Percentiles rank a stretch among this genome's conserved stretches.
Evolutionary conservation across 2,329 filamentous ascomycete species (phyloP).

Genomic region (Pseudocercospora ulei): DNA sequence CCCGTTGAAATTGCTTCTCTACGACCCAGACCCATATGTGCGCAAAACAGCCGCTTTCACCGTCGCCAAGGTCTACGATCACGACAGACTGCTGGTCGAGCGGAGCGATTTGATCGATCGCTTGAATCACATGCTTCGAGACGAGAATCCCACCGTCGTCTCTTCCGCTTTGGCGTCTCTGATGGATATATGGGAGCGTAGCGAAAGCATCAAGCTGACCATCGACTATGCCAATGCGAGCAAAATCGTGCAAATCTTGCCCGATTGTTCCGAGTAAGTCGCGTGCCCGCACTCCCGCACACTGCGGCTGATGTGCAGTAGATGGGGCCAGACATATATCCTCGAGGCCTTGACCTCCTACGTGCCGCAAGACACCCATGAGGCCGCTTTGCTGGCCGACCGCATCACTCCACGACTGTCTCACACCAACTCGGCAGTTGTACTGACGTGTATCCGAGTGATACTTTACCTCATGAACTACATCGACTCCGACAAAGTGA

Average conservation of each 20-base stretch:
- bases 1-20: constrained; percentile 70
- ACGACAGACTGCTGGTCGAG: constrained; percentile 84
- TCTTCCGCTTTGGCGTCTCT: constrained; percentile 82
- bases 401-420: constrained; percentile 90
- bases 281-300: constrained; percentile 9
- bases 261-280: constrained; percentile 90
- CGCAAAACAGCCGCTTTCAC: constrained; percentile 94
- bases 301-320: constrained; percentile 35
- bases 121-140: constrained; percentile 77
- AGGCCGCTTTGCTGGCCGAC: constrained; percentile 82
- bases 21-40: constrained; percentile 86
- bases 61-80: constrained; percentile 95
- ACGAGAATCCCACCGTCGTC: constrained; percentile 95
- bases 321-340: constrained; percentile 98
- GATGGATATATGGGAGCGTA: constrained; percentile 98
- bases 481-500: constrained; percentile 81
- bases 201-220: constrained; percentile 92
- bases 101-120: constrained; percentile 82
- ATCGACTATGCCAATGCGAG: constrained; percentile 97
- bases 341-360: constrained; percentile 97
- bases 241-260: constrained; percentile 92
- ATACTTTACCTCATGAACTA: constrained; percentile 99
- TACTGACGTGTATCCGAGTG: constrained; percentile 89
- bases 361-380: constrained; percentile 79
- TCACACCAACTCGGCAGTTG: constrained; percentile 92